Evolutionary conservation across 1,284 basidiomycete genomes (phyloP).

Genomic region (Puccinia triticina): DNA sequence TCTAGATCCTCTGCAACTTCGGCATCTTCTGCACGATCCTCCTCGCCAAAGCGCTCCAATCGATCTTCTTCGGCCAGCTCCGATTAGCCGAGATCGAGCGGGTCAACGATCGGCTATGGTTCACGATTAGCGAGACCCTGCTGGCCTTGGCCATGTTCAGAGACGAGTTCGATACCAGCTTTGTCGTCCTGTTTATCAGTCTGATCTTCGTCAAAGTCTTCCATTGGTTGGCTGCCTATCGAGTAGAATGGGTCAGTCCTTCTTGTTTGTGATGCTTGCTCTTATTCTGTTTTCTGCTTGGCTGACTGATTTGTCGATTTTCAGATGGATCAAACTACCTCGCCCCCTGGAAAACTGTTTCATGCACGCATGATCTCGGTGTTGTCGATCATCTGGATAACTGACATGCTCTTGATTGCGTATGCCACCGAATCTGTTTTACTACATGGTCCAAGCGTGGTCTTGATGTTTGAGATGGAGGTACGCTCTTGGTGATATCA

Average conservation of each 20-base stretch:
- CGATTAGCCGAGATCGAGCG: conserved; percentile 91
- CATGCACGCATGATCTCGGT: conserved; percentile 79
- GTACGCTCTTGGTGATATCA: conserved; percentile 62
- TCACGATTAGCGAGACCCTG: conserved; percentile 93
- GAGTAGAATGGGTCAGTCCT: conserved; percentile 84
- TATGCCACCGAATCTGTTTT: conserved; percentile 78
- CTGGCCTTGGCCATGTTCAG: conserved; percentile 95
- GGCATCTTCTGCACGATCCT: conserved; percentile 76
- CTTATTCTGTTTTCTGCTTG: not conserved
- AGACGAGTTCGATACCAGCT: conserved; percentile 70
- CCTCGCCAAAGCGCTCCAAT: conserved; percentile 76
- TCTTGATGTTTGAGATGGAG: conserved; percentile 93
- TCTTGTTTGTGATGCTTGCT: not conserved
- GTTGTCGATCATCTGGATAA: conserved; percentile 71
- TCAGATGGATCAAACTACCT: conserved; percentile 94
- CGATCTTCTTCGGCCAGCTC: conserved; percentile 87
- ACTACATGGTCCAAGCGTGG: conserved; percentile 77
- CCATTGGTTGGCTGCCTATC: conserved; percentile 92
- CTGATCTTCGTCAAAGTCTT: conserved; percentile 94
- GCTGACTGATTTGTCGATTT: too few relatives aligned
- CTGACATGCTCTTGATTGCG: conserved; percentile 73
- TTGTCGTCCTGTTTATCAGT: conserved; percentile 87
- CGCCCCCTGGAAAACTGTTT: conserved; percentile 78
- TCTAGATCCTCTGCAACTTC: conserved; percentile 92
- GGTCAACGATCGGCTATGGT: conserved; percentile 92